Percentiles rank a stretch among this genome's conserved stretches.
Evolutionary conservation across 148 eudicot species (phyloP).

Genomic region (Chenopodium berlandieri): DNA sequence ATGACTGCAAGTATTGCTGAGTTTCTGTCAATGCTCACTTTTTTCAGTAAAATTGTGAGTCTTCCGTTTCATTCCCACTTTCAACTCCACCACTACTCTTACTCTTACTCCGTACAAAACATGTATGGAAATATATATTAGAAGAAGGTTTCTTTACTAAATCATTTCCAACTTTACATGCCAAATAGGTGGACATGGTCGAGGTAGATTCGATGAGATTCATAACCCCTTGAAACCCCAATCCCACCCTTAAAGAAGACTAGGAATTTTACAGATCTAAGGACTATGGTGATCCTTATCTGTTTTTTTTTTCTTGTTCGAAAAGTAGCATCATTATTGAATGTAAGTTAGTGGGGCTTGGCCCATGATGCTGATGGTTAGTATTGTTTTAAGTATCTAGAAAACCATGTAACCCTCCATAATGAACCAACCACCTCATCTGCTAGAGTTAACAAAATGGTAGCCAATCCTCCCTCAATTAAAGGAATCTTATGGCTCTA

Average conservation of each 20-base stretch:
- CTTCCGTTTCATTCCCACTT: no score
- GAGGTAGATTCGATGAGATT: not conserved
- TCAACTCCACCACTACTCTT: no score
- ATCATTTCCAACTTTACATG: not conserved
- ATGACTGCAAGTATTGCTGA: no score
- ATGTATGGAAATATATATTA: not conserved
- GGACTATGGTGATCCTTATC: not conserved
- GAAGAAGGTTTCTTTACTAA: not conserved
- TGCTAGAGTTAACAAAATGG: not conserved
- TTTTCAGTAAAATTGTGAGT: no score
- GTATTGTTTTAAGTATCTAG: conserved; percentile 8
- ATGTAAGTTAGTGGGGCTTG: not conserved
- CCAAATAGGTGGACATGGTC: not conserved
- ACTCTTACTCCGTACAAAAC: no score
- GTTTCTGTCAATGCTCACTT: no score
- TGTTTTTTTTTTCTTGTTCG: not conserved
- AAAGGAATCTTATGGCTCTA: not conserved
- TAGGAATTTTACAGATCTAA: not conserved
- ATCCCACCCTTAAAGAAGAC: not conserved
- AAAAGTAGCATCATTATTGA: not conserved
- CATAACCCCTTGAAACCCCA: not conserved
- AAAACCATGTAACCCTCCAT: conserved; percentile 8
- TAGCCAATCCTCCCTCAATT: not conserved
- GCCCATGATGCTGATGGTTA: conserved; percentile 8
- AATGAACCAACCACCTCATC: conserved; percentile 13